A percentile compares a stretch with the other conserved stretches of the same genome.
phyloP scores from a whole-genome alignment of 2,329 filamentous ascomycete genomes.

The Aspergillus sp. region DNA sequence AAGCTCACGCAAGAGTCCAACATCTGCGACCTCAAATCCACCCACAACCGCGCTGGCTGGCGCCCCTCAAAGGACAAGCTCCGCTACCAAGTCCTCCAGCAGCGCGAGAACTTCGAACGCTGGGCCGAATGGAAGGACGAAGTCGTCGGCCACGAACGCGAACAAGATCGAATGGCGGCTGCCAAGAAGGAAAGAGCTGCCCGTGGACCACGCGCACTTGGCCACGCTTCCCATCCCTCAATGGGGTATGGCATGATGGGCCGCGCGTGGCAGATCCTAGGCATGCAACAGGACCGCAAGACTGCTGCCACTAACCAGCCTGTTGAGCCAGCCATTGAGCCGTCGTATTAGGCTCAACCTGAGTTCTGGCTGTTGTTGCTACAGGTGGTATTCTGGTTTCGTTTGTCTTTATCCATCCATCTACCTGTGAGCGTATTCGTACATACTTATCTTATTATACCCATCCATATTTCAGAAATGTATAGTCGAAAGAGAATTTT shows the following conservation, averaged over 20 bases:
- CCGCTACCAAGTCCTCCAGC: constrained; percentile 44
- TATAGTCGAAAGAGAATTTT: background rate
- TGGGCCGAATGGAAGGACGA: constrained; percentile 47
- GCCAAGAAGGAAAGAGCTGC: constrained; percentile 34
- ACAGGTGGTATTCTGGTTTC: background rate
- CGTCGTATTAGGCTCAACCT: constrained; percentile 3
- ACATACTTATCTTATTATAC: background rate
- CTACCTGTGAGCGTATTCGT: background rate
- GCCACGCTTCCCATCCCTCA: constrained; percentile 26
- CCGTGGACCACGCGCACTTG: constrained; percentile 26
- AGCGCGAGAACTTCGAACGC: constrained; percentile 47
- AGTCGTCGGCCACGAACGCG: constrained; percentile 37
- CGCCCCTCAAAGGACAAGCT: constrained; percentile 44
- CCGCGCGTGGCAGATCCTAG: constrained; percentile 41
- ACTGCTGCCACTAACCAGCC: constrained; percentile 10
- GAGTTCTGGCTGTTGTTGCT: too few relatives aligned
- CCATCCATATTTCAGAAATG: background rate
- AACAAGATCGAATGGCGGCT: constrained; percentile 36
- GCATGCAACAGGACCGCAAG: constrained; percentile 37
- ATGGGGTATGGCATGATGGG: constrained; percentile 43
- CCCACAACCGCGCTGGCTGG: constrained; percentile 37
- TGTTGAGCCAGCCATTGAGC: constrained; percentile 16
- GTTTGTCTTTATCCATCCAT: background rate
- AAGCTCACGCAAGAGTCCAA: constrained; percentile 43
- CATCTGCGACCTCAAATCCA: constrained; percentile 40